A percentile compares a stretch with the other conserved stretches of the same genome.
These are phyloP conservation scores for Cytospora chrysosperma DNA, from an alignment of 2,329 filamentous ascomycete genomes.

Conservation along the genomic window DNA sequence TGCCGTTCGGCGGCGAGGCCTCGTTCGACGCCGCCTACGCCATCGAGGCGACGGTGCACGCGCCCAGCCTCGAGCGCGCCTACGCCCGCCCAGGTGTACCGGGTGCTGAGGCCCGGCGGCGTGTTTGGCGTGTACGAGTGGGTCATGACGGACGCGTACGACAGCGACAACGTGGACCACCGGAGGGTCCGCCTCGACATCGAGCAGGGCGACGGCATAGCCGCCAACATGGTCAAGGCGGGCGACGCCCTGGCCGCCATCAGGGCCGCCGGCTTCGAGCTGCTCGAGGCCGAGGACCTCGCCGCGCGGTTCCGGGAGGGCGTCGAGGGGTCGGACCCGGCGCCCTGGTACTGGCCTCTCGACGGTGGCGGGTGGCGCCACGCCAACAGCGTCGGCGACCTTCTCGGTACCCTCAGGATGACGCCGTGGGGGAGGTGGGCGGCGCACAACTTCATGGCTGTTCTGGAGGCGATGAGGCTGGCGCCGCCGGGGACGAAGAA, in stretches of 20 bases:
- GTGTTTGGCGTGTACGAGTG: slow-evolving; percentile 78
- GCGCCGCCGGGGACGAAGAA: slow-evolving; percentile 71
- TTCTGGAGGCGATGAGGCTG: slow-evolving; percentile 61
- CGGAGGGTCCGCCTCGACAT: slow-evolving; percentile 71
- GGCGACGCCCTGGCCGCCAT: slow-evolving; percentile 65
- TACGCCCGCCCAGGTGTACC: slow-evolving; percentile 70
- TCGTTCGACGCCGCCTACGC: slow-evolving; percentile 79
- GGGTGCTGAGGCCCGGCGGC: slow-evolving; percentile 73
- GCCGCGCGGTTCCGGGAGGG: slow-evolving; percentile 51
- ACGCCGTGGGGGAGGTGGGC: slow-evolving; percentile 65
- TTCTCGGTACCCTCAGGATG: slow-evolving; percentile 50
- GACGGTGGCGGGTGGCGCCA: slow-evolving; percentile 22
- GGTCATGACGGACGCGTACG: slow-evolving; percentile 76
- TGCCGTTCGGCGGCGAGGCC: slow-evolving; percentile 68
- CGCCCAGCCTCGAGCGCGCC: slow-evolving; percentile 68
- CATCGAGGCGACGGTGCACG: slow-evolving; percentile 76
- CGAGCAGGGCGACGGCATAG: slow-evolving; percentile 74
- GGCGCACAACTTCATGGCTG: slow-evolving; percentile 64
- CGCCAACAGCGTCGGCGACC: slow-evolving; percentile 19
- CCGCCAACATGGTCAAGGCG: slow-evolving; percentile 73
- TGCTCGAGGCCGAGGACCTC: slow-evolving; percentile 68
- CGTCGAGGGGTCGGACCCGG: slow-evolving; percentile 43
- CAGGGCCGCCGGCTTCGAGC: slow-evolving; percentile 66
- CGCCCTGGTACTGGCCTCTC: slow-evolving; percentile 63
- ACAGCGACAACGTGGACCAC: slow-evolving; percentile 66